phyloP scores from a whole-genome alignment of 192 early-diverging fungal genomes.

The Haplosporangium gracile region DNA sequence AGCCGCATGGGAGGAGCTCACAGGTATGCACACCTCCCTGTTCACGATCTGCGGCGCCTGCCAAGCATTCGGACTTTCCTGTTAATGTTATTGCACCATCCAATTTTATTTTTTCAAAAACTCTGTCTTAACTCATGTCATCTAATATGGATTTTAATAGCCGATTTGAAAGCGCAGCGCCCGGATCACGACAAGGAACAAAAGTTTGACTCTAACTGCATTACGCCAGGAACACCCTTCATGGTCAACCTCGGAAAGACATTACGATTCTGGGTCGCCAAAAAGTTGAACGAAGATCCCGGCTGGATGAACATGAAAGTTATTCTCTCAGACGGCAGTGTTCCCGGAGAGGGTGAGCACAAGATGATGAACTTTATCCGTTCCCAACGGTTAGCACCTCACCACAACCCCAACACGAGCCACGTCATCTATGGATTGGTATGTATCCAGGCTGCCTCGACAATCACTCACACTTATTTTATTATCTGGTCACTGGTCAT shows the following conservation, averaged over 20 bases:
- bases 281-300: constrained; percentile 89
- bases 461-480: too few relatives aligned
- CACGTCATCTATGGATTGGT: constrained; percentile 94
- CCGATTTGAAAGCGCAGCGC: constrained; percentile 66
- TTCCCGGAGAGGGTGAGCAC: constrained; percentile 99
- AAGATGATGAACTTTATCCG: constrained; percentile 99
- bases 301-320: constrained; percentile 91
- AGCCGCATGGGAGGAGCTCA: constrained; percentile 52
- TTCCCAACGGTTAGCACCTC: constrained; percentile 78
- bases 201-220: constrained; percentile 97
- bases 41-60: background rate
- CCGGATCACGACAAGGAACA: constrained; percentile 60
- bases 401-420: constrained; percentile 90
- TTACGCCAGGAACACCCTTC: constrained; percentile 98
- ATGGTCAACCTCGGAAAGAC: constrained; percentile 92
- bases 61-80: background rate
- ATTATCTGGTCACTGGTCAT: too few relatives aligned
- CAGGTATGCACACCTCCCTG: constrained; percentile 17
- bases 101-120: background rate
- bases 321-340: constrained; percentile 93
- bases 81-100: constrained; percentile 20
- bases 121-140: background rate
- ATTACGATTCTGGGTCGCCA: constrained; percentile 89
- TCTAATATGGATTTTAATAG: constrained; percentile 25
- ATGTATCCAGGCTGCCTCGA: constrained; percentile 9